Evolutionary conservation across 1,139 yeast genomes (phyloP), one percentile per base, ranked within the genome.

Genomic region (Blastobotrys arbuscula): DNA sequence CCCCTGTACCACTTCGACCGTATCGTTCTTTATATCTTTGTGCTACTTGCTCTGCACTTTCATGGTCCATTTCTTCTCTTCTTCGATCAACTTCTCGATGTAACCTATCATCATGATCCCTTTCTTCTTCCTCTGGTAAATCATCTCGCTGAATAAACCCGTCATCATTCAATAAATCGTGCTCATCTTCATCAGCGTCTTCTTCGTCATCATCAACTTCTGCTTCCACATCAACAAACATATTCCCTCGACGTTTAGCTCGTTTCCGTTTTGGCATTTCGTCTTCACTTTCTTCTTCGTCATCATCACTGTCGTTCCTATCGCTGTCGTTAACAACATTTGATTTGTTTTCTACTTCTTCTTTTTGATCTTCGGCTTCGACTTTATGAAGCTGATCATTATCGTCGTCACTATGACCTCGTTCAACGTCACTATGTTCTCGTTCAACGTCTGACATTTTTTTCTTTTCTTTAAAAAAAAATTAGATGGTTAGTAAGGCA

Each of bases 181-280:
- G 96, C 59, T 88, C 97, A 52, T 89, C 97, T 58, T 90, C 97
- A 44, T 88, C 84, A 37, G 83, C 90, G 38, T 92, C 98, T 57
- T 92, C 98, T 52, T 92, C 98, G 58, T 92, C 98, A 53, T 92
- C 97, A 66, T 94, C 96, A 51, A 92, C 99, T 66, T 92, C 98
- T 52, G 99, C 99, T 74, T 92, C 98, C 50, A 92, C 95, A 84
- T 92, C 99, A 69, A 92, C 77, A 68, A 92, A 92, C 73, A 86
- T 92, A 67, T 92, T 92, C 75, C 66, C 81, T 76, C 69, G 83
- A 78, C 66, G 74, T 71, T 38, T 26, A 3, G 38, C 38, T 21
- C 24, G 16, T 35, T 42, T 42, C 13, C 34, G 10, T 15, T 34
- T n/a, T 39, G 41, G 38, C 44, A 45, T 39, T 23, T 45, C 48